phyloP scores from a whole-genome alignment of 2,329 filamentous ascomycete species.

The Diaporthe capsici region DNA sequence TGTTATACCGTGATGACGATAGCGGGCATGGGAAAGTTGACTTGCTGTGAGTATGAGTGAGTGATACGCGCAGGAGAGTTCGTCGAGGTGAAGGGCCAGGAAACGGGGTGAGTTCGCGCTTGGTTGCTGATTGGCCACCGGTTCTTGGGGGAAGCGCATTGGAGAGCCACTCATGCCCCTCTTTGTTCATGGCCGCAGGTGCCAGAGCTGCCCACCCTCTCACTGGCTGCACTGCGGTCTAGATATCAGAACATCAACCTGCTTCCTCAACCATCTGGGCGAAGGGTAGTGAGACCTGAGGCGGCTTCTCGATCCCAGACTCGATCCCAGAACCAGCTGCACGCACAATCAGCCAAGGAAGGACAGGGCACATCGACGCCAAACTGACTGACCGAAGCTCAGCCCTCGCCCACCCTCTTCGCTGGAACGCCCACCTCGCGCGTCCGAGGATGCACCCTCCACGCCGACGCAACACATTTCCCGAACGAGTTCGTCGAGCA shows the following conservation, averaged over 20 bases:
- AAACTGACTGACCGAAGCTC: slow-evolving; percentile 1
- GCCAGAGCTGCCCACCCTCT: background rate
- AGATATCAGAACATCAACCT: background rate
- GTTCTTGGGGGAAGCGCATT: background rate
- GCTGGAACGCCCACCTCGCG: background rate
- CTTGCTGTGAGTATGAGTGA: background rate
- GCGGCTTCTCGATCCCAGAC: background rate
- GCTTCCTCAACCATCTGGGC: background rate
- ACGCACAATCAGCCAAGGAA: slow-evolving; percentile 3
- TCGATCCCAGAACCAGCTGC: background rate
- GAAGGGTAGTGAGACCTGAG: background rate
- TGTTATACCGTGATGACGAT: background rate
- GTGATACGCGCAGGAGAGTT: background rate
- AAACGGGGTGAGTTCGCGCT: background rate
- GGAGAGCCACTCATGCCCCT: background rate
- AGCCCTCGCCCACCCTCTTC: background rate
- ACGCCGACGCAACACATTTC: slow-evolving; percentile 10
- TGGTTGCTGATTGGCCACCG: slow-evolving; percentile 14
- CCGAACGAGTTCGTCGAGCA: slow-evolving; percentile 4
- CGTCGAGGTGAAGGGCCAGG: background rate
- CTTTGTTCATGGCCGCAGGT: background rate
- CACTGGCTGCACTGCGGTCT: background rate
- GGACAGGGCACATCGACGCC: background rate
- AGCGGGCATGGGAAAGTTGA: background rate
- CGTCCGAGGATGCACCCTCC: slow-evolving; percentile 24